Evolutionary conservation across 2,329 filamentous ascomycete species (phyloP), one percentile per base, ranked within the genome.

Genomic region (Neonectria magnoliae): DNA sequence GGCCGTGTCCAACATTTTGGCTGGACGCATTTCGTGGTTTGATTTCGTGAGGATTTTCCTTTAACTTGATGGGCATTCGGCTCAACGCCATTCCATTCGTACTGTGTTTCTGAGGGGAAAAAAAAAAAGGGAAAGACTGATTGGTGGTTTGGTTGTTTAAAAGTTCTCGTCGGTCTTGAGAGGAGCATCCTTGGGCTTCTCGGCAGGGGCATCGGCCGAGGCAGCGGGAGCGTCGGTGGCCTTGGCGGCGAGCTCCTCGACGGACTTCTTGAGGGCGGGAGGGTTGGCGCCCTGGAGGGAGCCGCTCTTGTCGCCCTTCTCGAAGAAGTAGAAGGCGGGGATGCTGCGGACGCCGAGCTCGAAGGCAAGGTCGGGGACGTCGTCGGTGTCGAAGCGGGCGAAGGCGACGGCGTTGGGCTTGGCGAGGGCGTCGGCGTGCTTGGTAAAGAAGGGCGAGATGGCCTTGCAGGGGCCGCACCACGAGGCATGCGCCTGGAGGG

Each of bases 381-480:
- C 77, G 76, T 89, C 87, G 74, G 87, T 86, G 78, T 90, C 83
- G 76, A 89, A 83, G 77, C 87, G 87, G 73, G 84, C 85, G 67
- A 89, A 89, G 67, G 82, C 81, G 53, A 85, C 81, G 47, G 79
- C 76, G 56, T 82, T 79, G 18, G 80, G 79, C 25, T 79, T 67
- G 60, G 75, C 68, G 68, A 73, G 69, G 36, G 70, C 69, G 52
- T 75, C 75, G 50, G 86, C 83, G 57, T 87, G 81, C 73, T 82
- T 79, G 64, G 71, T 73, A 81, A 84, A 89, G 63, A 85, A 71
- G 66, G 87, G 87, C 22, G 85, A 84, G 73, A 89, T 88, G 70
- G 80, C 79, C 77, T 86, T 87, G 85, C 87, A 89, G 29, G 87
- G 87, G 42, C 81, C 82, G 78, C 87, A 89, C 87, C 87, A 89